Evolutionary conservation across 306 rosid genomes (phyloP), one percentile per base, ranked within the genome.

Genomic region (Styphnolobium japonicum): DNA sequence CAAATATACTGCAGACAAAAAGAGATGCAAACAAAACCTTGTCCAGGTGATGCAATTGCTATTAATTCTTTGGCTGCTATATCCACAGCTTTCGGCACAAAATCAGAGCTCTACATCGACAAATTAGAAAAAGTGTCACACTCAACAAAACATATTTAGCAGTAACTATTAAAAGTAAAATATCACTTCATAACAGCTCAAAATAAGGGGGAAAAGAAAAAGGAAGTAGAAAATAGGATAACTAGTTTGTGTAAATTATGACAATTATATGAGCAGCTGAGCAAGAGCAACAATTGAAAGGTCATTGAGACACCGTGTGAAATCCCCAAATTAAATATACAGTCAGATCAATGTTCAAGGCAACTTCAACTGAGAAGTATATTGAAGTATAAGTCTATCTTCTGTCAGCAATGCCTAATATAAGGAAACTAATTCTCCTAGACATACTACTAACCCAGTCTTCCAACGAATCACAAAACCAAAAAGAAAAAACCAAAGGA

Each of bases 1-100:
- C 16, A 39, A 63, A 53, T 58, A 53, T 40, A 65, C 67, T 1
- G 7, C 23, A 15, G 7, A 31, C n/a, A 25, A 48, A 33, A 66
- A 9, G 21, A 53, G 57, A 64, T 7, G 82, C 14, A 46, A 15
- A 64, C 5, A 45, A 29, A 85, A 93, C 98, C 94, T 89, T 91
- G 88, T 80, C 93, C 94, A 9, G 93, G 90, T 39, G 92, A 82
- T 66, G 98, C 97, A 57, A 93, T 70, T 71, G 94, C 80, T 64
- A 84, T 81, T 39, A 93, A 68, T 82, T 93, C 98, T 62, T 46
- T 48, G 10, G 88, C 89, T 61, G 96, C 98, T 79, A 93, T 18
- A 27, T 89, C 91, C 79, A 90, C 90, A 10, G 88, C 91, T 66
- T 88, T 37, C 42, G 89, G 65, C 19, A 81, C 98, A 76, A 91